Percentiles rank a stretch among this genome's conserved stretches.
These are phyloP conservation scores for Cucumis sativus DNA, from an alignment of 306 rosid genomes.

Conservation along the genomic window DNA sequence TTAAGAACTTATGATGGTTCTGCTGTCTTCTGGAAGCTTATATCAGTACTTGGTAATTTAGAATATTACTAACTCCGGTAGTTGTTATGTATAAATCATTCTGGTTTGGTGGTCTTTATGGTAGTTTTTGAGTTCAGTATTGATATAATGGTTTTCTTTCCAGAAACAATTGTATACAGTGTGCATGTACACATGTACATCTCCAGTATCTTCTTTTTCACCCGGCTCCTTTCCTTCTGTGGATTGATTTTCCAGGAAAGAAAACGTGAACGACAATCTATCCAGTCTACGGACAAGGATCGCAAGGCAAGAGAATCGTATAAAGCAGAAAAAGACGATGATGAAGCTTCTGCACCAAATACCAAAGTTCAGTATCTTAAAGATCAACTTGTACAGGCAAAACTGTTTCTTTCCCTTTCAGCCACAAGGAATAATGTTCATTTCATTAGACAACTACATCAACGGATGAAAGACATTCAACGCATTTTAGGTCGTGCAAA, in stretches of 20 bases:
- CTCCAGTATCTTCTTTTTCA: not conserved
- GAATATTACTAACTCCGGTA: not conserved
- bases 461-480: conserved; percentile 61
- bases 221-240: not conserved
- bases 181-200: not conserved
- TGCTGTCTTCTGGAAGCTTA: not conserved
- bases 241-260: conserved; percentile 23
- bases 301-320: conserved; percentile 12
- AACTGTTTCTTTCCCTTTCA: conserved; percentile 70
- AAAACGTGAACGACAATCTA: conserved; percentile 18
- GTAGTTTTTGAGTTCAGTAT: not conserved
- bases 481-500: conserved; percentile 67
- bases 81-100: not conserved
- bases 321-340: conserved; percentile 25
- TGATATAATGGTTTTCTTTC: not conserved
- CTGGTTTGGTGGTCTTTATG: not conserved
- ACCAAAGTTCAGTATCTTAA: conserved; percentile 48
- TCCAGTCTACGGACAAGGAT: conserved; percentile 23
- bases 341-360: conserved; percentile 29
- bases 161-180: not conserved
- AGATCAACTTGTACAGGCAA: conserved; percentile 86
- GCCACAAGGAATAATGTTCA: conserved; percentile 60
- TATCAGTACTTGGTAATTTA: not conserved
- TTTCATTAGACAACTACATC: conserved; percentile 75
- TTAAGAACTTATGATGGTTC: not conserved